Conservation (phyloP, 2,329 filamentous ascomycete genomes). For the Ceratocystis papillata region DNA sequence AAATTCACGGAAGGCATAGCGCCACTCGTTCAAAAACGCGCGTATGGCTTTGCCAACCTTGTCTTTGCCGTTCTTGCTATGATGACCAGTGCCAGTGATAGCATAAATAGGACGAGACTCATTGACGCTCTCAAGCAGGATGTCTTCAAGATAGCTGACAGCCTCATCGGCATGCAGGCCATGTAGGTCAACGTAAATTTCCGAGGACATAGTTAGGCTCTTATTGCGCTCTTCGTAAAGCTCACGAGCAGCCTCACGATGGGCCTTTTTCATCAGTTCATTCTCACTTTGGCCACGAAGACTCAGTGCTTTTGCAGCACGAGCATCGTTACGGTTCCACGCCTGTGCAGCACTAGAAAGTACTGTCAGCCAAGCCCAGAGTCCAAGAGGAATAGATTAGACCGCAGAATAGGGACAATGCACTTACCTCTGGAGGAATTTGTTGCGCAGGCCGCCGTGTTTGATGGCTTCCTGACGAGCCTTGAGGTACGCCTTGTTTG, state of each 20-base stretch:
- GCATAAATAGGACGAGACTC: conserved; percentile 74
- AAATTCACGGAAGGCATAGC: conserved; percentile 92
- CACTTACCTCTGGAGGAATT: conserved; percentile 80
- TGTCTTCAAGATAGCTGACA: conserved; percentile 81
- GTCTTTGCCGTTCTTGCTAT: conserved; percentile 97
- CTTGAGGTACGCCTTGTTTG: conserved; percentile 91
- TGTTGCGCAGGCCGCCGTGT: conserved; percentile 90
- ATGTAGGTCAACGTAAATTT: conserved; percentile 91
- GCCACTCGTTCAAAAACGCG: conserved; percentile 86
- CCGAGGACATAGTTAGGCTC: conserved; percentile 46
- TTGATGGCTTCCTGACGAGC: conserved; percentile 93
- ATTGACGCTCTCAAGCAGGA: conserved; percentile 69
- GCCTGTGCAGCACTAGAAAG: conserved; percentile 73
- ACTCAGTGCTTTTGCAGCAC: conserved; percentile 88
- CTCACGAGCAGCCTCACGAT: conserved; percentile 82
- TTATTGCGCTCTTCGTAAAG: conserved; percentile 91
- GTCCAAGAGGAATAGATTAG: background rate
- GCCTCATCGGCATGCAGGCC: conserved; percentile 98
- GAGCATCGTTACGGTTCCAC: conserved; percentile 95
- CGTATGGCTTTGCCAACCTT: conserved; percentile 94
- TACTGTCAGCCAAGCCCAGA: background rate
- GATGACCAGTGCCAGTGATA: conserved; percentile 92
- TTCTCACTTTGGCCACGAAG: conserved; percentile 94
- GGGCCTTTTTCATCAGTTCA: conserved; percentile 90
- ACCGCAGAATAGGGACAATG: background rate